Evolutionary conservation across 2,329 filamentous ascomycete genomes (phyloP), one percentile per base, ranked within the genome.

Genomic region (Venturia effusa): DNA sequence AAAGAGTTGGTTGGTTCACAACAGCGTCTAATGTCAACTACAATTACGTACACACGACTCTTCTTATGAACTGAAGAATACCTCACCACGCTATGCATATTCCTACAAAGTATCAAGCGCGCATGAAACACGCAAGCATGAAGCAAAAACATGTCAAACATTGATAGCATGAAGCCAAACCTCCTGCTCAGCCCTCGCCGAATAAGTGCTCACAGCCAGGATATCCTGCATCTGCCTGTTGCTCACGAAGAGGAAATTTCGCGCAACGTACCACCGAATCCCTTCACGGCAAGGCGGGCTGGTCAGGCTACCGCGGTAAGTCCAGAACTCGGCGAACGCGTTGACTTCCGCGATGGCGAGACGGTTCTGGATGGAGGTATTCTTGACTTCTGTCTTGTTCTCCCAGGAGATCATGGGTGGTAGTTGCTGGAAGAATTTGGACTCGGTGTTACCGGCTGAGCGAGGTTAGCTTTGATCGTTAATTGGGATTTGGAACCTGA

Each of bases 141-240:
- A 37, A 34, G 15, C 24, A 41, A 45, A 1, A 10, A 22, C 13
- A 30, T 22, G 34, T 66, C 69, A 78, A 54, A 74, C 71, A 64
- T 80, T 80, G 66, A 80, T 74, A 6, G 73, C 71, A 69, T 81
- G 79, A 66, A 74, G 70, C 79, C 79, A 81, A 30, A 80, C 74
- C 66, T 77, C 71, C 69, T 81, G 78, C 68, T 78, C 74, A 6
- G 71, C 70, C 60, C 79, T 73, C 4, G 78, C 77, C 60, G 73
- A 75, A 66, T 76, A 81, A 1, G 77, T 77, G 65, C 77, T 77
- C 10, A 76, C 76, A 37, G 73, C 72, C 54, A 81, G 69, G 61
- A 81, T 75, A 22, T 68, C 73, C 67, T 77, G 72, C 79, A 81
- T 81, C 72, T 82, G 79, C 63, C 72, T 68, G 17, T 76, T 73